Base-by-base conservation (phyloP, 371 early-diverging fungal genomes). In the Apophysomyces trapeziformis region DNA sequence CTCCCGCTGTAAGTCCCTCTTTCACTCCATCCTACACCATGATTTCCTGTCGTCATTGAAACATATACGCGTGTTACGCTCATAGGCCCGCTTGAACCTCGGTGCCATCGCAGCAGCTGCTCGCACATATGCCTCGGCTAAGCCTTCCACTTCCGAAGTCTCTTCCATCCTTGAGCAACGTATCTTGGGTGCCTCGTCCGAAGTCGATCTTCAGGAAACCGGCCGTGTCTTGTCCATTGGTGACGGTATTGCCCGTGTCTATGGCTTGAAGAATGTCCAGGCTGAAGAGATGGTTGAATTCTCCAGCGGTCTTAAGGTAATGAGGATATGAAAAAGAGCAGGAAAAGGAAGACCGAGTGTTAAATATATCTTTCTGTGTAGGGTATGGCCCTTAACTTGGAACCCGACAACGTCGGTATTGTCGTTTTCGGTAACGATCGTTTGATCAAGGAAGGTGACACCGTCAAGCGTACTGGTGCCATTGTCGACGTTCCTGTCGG, bases 201-300 rank as follows among this genome's bases (percentile, higher is more conserved):
- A 84, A 70, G 88, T 89, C 74, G 94, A 97, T 75, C 87, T 97
- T 70, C 91, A 94, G 78, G 96, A 96, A 85, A 96, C 96, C 67
- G 97, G 97, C 66, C 93, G 97, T 75, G 97, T 97, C 67, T 85
- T 97, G 79, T 95, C 96, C 77, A 95, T 97, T 75, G 97, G 97
- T 90, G 97, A 97, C 86, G 96, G 96, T 94, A 96, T 97, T 85
- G 96, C 96, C 71, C 94, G 96, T 90, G 95, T 97, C 70, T 96
- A 95, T 67, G 95, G 97, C 63, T 84, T 96, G 81, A 93, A 93
- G 88, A 95, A 96, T 83, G 88, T 90, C 73, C 96, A 97, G 85
- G 96, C 97, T 78, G 97, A 97, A 85, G 97, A 97, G 88, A 96
- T 97, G 96, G 97, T 97, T 16, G 96, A 97, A 77, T 97, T 97